A percentile compares a stretch with the other conserved stretches of the same genome.
These are phyloP conservation scores for Pyrus betulifolia DNA, from an alignment of 306 rosid species.

Conservation along the genomic window DNA sequence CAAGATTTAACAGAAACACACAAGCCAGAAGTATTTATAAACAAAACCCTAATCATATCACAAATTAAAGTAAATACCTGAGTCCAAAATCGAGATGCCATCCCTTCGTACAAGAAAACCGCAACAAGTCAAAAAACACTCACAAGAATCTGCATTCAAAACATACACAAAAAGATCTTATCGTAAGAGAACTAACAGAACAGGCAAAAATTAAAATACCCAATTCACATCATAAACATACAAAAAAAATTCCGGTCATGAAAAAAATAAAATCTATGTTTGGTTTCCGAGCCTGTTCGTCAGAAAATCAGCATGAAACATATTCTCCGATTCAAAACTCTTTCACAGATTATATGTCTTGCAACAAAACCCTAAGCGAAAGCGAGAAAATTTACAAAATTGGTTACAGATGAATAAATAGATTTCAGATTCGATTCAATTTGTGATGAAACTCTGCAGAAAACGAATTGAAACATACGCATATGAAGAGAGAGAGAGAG, in stretches of 20 bases:
- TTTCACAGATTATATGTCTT: not conserved
- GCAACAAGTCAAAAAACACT: not conserved
- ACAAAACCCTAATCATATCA: not conserved
- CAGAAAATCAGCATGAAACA: not conserved
- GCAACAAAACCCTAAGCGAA: not conserved
- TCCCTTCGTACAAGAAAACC: not conserved
- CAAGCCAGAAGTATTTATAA: not conserved
- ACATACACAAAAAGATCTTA: not conserved
- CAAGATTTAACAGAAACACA: not conserved
- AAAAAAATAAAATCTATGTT: not conserved
- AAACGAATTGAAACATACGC: not conserved
- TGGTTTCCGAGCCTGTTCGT: not conserved
- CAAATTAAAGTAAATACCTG: slow-evolving; percentile 29
- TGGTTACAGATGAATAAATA: not conserved
- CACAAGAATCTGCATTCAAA: not conserved
- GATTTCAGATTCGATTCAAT: not conserved
- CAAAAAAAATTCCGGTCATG: not conserved
- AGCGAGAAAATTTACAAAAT: not conserved
- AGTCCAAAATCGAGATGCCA: slow-evolving; percentile 50
- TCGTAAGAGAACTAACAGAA: not conserved
- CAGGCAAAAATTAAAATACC: not conserved
- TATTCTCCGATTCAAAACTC: not conserved
- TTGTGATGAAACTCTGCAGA: not conserved
- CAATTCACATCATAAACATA: not conserved
- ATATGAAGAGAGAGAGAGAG: not conserved